phyloP scores from a whole-genome alignment of 768 basidiomycete genomes.

The Floccularia luteovirens region DNA sequence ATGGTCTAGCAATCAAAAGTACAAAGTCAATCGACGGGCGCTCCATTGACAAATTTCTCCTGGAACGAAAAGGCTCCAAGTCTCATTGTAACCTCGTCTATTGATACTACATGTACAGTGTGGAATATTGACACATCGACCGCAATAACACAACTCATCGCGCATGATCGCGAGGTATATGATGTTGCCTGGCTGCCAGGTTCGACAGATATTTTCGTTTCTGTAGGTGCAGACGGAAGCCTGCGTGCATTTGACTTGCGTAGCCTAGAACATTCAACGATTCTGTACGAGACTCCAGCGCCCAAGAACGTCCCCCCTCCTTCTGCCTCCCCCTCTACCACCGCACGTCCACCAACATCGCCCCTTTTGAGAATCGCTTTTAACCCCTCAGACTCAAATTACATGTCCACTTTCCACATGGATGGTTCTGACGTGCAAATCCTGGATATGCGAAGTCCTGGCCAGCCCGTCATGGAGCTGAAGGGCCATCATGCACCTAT shows the following conservation, averaged over 20 bases:
- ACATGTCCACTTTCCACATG: slow-evolving; percentile 96
- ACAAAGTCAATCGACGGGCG: slow-evolving; percentile 73
- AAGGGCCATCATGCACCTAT: slow-evolving; percentile 76
- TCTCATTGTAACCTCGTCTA: slow-evolving; percentile 93
- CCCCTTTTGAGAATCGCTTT: slow-evolving; percentile 84
- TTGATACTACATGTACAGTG: slow-evolving; percentile 97
- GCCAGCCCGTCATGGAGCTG: slow-evolving; percentile 90
- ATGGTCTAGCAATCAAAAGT: slow-evolving; percentile 75
- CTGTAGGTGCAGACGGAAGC: slow-evolving; percentile 95
- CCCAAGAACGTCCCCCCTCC: slow-evolving; percentile 65
- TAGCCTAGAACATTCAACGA: slow-evolving; percentile 95
- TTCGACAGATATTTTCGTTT: slow-evolving; percentile 95
- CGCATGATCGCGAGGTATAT: slow-evolving; percentile 94
- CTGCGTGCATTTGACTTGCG: slow-evolving; percentile 95
- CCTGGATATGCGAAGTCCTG: slow-evolving; percentile 94
- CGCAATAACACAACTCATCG: slow-evolving; percentile 95
- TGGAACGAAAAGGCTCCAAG: slow-evolving; percentile 94
- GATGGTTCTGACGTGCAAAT: slow-evolving; percentile 88
- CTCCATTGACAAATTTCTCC: slow-evolving; percentile 93
- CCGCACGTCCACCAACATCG: slow-evolving; percentile 67
- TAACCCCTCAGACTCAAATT: slow-evolving; percentile 87
- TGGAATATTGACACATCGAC: slow-evolving; percentile 96
- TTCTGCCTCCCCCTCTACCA: slow-evolving; percentile 45
- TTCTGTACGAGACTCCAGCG: slow-evolving; percentile 89
- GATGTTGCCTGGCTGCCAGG: slow-evolving; percentile 98